Evolutionary conservation across 2,329 filamentous ascomycete species (phyloP), one percentile per base, ranked within the genome.

Genomic region (Simplicillium sp.): DNA sequence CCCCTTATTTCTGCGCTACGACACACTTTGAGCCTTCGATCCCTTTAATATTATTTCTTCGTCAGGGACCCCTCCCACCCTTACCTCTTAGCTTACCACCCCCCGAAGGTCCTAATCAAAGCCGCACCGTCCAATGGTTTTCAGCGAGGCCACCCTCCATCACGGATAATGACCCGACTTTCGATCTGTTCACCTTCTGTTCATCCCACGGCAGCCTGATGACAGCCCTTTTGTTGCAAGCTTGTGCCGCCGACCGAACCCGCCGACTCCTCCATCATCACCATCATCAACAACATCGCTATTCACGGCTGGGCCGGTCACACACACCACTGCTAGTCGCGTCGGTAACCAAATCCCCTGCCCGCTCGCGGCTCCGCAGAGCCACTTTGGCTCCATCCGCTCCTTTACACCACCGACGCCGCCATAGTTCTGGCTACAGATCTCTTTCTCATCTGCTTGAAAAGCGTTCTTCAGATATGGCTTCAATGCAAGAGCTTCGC

Each of bases 231-330:
- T 61, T 70, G 46, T 54, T 71, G 44, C 59, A 62, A 55, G 59
- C 70, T 48, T 73, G 69, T 55, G 62, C 65, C 54, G 56, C 62
- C 50, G 64, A 68, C 56, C 62, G 65, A 52, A 65, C 65, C 50
- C 60, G 58, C 57, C 52, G 62, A 56, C 59, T 71, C 54, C 58
- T 67, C 48, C 54, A 69, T 60, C 64, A 71, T 48, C 58, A 64
- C 44, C 58, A 59, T 48, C 62, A 62, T 47, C 53, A 68, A 48
- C 60, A 55, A 47, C 46, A 51, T 41, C 53, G 62, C 49, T 49
- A 61, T 14, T 33, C 28, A 53, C 65, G 61, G 61, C 62, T 64
- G 45, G 55, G 65, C 20, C 5, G 20, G 20, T 25, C 20, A 25
- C 9, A 25, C 20, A 25, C 20, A 25, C 20, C 52, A 60, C 61